These are phyloP conservation scores for Mycena chlorophos DNA, from an alignment of 768 basidiomycete genomes.

Conservation along the genomic window DNA sequence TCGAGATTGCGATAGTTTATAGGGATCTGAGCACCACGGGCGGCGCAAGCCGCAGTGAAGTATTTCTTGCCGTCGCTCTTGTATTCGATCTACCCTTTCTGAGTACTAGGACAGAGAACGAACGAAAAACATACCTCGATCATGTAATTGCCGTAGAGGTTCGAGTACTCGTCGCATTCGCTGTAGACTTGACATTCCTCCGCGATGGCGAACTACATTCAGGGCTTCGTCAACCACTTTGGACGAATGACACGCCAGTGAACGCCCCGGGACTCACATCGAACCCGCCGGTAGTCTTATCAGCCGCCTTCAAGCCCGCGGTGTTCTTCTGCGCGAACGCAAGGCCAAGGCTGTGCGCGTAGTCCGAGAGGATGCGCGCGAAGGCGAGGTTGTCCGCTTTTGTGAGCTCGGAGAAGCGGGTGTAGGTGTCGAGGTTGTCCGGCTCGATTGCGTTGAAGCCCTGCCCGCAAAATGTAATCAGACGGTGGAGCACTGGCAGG, in stretches of 20 bases:
- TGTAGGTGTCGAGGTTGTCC: constrained; percentile 10
- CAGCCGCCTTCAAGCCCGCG: background rate
- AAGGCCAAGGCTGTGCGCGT: constrained; percentile 2
- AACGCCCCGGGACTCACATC: constrained; percentile 1
- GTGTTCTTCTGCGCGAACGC: constrained; percentile 10
- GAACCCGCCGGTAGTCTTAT: background rate
- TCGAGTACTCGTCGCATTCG: constrained; percentile 7
- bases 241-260: background rate
- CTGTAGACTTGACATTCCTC: constrained; percentile 4
- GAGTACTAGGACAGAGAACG: background rate
- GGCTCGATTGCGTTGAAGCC: constrained; percentile 9
- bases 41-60: background rate
- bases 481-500: background rate
- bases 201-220: background rate
- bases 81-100: background rate
- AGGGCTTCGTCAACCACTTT: background rate
- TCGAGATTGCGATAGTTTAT: constrained; percentile 1
- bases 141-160: constrained; percentile 3
- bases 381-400: constrained; percentile 9
- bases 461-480: background rate
- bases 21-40: background rate
- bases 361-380: constrained; percentile 5
- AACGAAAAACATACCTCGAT: background rate
- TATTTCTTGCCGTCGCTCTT: background rate
- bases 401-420: constrained; percentile 1